These are phyloP conservation scores for Cercis canadensis DNA, from an alignment of 306 rosid genomes.

Conservation along the genomic window DNA sequence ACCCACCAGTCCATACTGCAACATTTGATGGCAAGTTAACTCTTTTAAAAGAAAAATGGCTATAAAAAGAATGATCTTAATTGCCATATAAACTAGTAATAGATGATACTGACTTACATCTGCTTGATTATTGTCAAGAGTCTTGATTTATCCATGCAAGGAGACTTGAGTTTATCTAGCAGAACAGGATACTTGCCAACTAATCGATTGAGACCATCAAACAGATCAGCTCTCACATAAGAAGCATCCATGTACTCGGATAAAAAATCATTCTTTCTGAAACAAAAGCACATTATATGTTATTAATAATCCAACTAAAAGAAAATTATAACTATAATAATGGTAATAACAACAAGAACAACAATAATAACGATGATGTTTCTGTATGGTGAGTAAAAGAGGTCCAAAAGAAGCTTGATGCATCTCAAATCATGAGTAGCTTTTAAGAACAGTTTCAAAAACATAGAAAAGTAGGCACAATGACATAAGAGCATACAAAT, in stretches of 20 bases:
- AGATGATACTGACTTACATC: slow-evolving; percentile 23
- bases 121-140: slow-evolving; percentile 35
- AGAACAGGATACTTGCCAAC: slow-evolving; percentile 25
- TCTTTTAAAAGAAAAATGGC: background rate
- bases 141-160: slow-evolving; percentile 29
- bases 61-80: background rate
- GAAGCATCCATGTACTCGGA: background rate
- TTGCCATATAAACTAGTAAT: background rate
- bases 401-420: background rate
- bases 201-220: slow-evolving; percentile 15
- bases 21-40: background rate
- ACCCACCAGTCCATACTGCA: slow-evolving; percentile 40
- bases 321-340: no score
- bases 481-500: background rate
- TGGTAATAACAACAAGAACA: background rate
- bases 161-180: slow-evolving; percentile 35
- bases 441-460: background rate
- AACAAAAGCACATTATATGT: slow-evolving; percentile 1
- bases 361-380: no score
- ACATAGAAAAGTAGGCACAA: background rate
- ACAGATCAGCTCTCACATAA: slow-evolving; percentile 11
- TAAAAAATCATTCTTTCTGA: slow-evolving; percentile 10
- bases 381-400: background rate
- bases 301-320: background rate
- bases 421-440: background rate